A percentile compares a stretch with the other conserved stretches of the same genome.
These are phyloP conservation scores for Triglochin maritima DNA, from an alignment of 106 monocot genomes.

Conservation along the genomic window DNA sequence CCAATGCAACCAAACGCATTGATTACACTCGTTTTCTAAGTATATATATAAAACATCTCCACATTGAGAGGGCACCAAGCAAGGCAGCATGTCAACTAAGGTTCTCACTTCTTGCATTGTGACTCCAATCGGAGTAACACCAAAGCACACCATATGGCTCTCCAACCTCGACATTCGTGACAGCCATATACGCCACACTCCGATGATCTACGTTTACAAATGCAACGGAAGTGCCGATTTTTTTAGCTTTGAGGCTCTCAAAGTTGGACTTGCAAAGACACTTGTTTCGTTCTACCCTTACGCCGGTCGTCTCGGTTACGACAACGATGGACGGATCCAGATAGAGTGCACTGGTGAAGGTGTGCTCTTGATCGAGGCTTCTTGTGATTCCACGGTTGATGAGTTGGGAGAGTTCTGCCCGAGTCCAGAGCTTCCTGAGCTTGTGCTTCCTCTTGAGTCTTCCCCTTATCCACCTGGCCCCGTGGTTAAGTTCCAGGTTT, in stretches of 20 bases:
- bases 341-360: slow-evolving; percentile 56
- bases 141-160: slow-evolving; percentile 13
- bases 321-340: slow-evolving; percentile 23
- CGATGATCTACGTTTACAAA: slow-evolving; percentile 24
- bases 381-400: slow-evolving; percentile 16
- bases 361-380: slow-evolving; percentile 35
- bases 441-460: slow-evolving; percentile 14
- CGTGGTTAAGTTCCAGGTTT: slow-evolving; percentile 8
- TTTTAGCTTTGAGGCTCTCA: slow-evolving; percentile 18
- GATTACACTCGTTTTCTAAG: too few species aligned
- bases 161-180: slow-evolving; percentile 12
- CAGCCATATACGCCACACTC: slow-evolving; percentile 1
- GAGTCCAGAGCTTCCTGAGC: slow-evolving; percentile 10
- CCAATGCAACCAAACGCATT: too few species aligned
- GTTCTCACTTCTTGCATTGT: slow-evolving; percentile 4
- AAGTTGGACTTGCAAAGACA: slow-evolving; percentile 13
- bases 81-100: too few species aligned
- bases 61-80: too few species aligned
- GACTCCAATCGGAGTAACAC: slow-evolving; percentile 9
- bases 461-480: background rate
- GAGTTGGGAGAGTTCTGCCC: slow-evolving; percentile 45
- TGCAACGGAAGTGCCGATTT: background rate
- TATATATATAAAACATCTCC: too few species aligned
- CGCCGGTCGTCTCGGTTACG: slow-evolving; percentile 28
- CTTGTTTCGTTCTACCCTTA: slow-evolving; percentile 40